A percentile compares a stretch with the other conserved stretches of the same genome.
Evolutionary conservation across 768 basidiomycete genomes (phyloP).

Genomic region (Phlebiopsis gigantea): DNA sequence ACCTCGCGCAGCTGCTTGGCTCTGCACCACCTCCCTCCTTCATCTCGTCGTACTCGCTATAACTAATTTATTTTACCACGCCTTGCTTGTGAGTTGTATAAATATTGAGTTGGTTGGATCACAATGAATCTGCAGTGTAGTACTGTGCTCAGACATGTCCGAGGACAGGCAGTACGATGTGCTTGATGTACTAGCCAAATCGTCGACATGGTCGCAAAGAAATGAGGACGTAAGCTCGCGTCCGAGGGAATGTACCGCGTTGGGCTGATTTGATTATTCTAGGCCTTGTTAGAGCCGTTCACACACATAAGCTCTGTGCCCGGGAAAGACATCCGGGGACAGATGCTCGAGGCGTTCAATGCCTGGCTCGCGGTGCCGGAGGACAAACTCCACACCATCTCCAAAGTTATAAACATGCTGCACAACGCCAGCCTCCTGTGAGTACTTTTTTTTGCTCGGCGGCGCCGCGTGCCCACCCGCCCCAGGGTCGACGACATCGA

Average conservation of each 20-base stretch:
- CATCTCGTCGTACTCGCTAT: too few species aligned
- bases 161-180: slow-evolving; percentile 4
- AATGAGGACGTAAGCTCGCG: slow-evolving; percentile 10
- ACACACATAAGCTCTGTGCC: slow-evolving; percentile 78
- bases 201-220: slow-evolving; percentile 9
- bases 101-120: background rate
- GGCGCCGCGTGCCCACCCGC: background rate
- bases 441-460: slow-evolving; percentile 18
- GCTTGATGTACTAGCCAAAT: slow-evolving; percentile 11
- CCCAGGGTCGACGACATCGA: slow-evolving; percentile 90
- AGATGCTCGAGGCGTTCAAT: slow-evolving; percentile 92
- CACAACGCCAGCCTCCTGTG: slow-evolving; percentile 93
- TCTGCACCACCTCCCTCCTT: too few species aligned
- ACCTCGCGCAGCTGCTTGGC: too few species aligned
- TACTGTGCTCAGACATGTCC: background rate
- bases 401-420: slow-evolving; percentile 85
- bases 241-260: background rate
- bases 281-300: slow-evolving; percentile 80
- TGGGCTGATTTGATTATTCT: background rate
- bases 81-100: background rate
- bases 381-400: slow-evolving; percentile 66
- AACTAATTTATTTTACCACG: background rate
- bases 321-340: slow-evolving; percentile 87
- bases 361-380: slow-evolving; percentile 80
- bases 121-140: background rate